Evolutionary conservation across 352 stramenopile genomes (phyloP), one percentile per base, ranked within the genome.

Genomic region (Globisporangium ultimum): DNA sequence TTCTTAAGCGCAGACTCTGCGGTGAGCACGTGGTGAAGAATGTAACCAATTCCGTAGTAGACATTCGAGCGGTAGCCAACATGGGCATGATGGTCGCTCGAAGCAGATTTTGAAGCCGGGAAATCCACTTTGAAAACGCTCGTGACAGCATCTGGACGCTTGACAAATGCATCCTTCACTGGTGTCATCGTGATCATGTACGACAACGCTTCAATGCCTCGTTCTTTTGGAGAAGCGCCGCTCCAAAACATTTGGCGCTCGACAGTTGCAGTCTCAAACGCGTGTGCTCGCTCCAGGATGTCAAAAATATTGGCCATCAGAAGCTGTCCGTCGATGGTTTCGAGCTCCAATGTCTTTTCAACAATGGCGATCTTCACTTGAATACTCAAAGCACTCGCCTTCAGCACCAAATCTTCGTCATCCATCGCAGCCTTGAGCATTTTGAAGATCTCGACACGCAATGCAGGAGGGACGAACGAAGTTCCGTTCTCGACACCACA

Each of bases 21-120:
- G 21, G 96, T 98, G 22, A 97, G 74, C 17, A 98, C 73, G 63
- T 97, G 84, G 52, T 96, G 88, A 52, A 99, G 90, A 34, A 98
- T 96, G 53, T 95, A 96, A 11, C 93, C 93, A 38, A 99, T 84
- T 17, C 93, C 96, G 64, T 98, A 99, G 46, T 93, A 89, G 36
- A 95, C 78, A 32, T 92, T 95, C n/a, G 84, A 89, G 21, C 83
- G 69, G 42, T 89, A 91, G 1, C 78, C 74, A 20, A 77, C 73
- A 38, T 76, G 76, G 2, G 64, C 48, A 38, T 73, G 70, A 48
- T 74, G 58, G 32, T 70, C 66, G 20, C 45, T 63, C 13, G 55
- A 58, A 41, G 64, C 55, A 1, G 56, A 32, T 15, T 67, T 70
- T n/a, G 57, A 68, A 11, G 72, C 48, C 1, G 62, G 70, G 56